phyloP scores from a whole-genome alignment of 805 yeast species.

The Phaffomyces thermotolerans region DNA sequence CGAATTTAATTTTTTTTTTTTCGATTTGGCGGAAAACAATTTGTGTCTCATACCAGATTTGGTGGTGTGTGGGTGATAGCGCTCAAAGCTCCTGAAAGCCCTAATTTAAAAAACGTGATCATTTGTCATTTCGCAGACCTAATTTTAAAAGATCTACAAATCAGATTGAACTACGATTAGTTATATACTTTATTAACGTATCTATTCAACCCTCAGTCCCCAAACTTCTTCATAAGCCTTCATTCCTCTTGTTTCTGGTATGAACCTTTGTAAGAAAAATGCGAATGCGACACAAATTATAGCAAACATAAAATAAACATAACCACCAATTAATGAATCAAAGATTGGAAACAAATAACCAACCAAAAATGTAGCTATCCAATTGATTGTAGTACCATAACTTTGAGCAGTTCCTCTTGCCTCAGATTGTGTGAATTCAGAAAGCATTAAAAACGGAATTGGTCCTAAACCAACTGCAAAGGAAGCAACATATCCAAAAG shows the following conservation, averaged over 20 bases:
- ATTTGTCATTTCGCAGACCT: too few species aligned
- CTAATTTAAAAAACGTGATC: neutral
- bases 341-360: conserved; percentile 78
- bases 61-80: neutral
- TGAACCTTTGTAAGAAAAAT: conserved; percentile 35
- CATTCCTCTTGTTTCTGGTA: conserved; percentile 78
- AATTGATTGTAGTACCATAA: conserved; percentile 84
- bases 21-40: too few species aligned
- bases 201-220: conserved; percentile 29
- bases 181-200: neutral
- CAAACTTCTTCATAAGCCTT: conserved; percentile 60
- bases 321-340: conserved; percentile 62
- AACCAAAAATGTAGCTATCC: conserved; percentile 81
- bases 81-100: too few species aligned
- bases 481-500: conserved; percentile 67
- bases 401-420: conserved; percentile 87
- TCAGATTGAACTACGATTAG: too few species aligned
- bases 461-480: conserved; percentile 96
- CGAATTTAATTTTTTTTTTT: neutral
- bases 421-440: conserved; percentile 79
- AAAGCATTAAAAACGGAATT: conserved; percentile 81
- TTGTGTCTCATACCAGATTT: neutral
- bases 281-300: conserved; percentile 44
- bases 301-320: conserved; percentile 69
- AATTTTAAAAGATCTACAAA: too few species aligned